These are phyloP conservation scores for Monilinia polystroma DNA, from an alignment of 2,329 filamentous ascomycete species.

Conservation along the genomic window DNA sequence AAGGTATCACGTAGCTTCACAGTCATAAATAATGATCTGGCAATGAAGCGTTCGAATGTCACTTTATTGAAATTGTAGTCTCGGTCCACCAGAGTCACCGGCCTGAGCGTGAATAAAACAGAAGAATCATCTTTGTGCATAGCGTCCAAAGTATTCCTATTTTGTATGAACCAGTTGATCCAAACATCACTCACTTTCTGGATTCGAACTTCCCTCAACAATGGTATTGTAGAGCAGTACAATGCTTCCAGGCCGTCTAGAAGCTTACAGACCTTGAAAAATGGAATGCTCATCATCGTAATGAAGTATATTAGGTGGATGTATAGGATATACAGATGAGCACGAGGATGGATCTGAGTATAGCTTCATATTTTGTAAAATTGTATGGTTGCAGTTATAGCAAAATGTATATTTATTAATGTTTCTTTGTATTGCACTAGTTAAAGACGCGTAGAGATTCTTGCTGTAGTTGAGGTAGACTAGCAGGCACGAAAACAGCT, in stretches of 20 bases:
- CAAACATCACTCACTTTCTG: slow-evolving; percentile 58
- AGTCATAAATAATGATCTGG: slow-evolving; percentile 42
- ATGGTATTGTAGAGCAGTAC: slow-evolving; percentile 42
- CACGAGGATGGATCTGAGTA: background rate
- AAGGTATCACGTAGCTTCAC: background rate
- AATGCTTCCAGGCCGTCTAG: slow-evolving; percentile 63
- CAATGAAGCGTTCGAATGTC: slow-evolving; percentile 65
- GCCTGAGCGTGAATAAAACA: slow-evolving; percentile 7
- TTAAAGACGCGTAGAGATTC: background rate
- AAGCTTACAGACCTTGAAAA: slow-evolving; percentile 70
- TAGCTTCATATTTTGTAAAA: background rate
- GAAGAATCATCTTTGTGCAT: slow-evolving; percentile 17
- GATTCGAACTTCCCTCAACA: slow-evolving; percentile 42
- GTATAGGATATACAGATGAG: slow-evolving; percentile 2
- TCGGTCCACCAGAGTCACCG: slow-evolving; percentile 67
- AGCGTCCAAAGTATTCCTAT: slow-evolving; percentile 58
- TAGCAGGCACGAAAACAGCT: slow-evolving; percentile 10
- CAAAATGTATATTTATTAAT: background rate
- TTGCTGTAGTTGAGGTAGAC: background rate
- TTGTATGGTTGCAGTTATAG: background rate
- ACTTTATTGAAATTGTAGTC: slow-evolving; percentile 69
- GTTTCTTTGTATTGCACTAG: background rate
- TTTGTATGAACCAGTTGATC: slow-evolving; percentile 65
- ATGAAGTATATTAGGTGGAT: slow-evolving; percentile 16
- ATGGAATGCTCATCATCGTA: slow-evolving; percentile 57